Base-by-base conservation (phyloP, 441 rosid genomes). In the Corymbia citriodora region DNA sequence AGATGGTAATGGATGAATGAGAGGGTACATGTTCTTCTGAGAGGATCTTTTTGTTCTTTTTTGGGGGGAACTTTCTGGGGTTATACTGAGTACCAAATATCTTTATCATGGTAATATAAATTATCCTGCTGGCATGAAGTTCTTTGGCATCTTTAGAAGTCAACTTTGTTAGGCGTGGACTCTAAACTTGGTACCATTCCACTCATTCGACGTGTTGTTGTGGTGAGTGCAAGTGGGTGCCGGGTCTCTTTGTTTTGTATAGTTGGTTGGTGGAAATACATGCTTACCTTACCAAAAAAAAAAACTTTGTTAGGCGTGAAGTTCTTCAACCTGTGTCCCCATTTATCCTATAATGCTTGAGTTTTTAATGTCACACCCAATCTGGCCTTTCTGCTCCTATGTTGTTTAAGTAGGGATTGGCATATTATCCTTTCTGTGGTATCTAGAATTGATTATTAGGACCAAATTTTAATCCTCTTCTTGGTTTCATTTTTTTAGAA, bases 401-500 rank as follows among this genome's bases (percentile, higher is more conserved):
- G 29, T 74, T 21, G 50, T 74, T 45, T 40, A 74, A 74, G 21
- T 40, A 74, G 83, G 83, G 50, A 74, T 74, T 29, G 83, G 23
- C 50, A 3, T 40, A 19, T 74, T 74, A 36, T 74, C 29, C 50
- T 36, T 40, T 3, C 0, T 21, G 29, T 74, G 83, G 1, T 74
- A 74, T 36, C 14, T 74, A 45, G 50, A 40, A 74, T 36, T 23
- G 49, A 74, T 74, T 21, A 74, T 40, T 74, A 21, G 50, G 16
- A 74, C 1, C 29, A 21, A 40, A 74, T 74, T 29, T 74, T 21
- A 74, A 74, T 10, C 50, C 50, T 74, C 88, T 91, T 88, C 88
- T 31, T 91, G 88, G 53, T 89, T 89, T 93, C 53, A 70, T 83
- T 81, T 54, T 68, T 92, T 90, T 90, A 96, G 97, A 94, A 92